phyloP scores from a whole-genome alignment of 2,329 filamentous ascomycete species.

The Elsinoe necatrix region DNA sequence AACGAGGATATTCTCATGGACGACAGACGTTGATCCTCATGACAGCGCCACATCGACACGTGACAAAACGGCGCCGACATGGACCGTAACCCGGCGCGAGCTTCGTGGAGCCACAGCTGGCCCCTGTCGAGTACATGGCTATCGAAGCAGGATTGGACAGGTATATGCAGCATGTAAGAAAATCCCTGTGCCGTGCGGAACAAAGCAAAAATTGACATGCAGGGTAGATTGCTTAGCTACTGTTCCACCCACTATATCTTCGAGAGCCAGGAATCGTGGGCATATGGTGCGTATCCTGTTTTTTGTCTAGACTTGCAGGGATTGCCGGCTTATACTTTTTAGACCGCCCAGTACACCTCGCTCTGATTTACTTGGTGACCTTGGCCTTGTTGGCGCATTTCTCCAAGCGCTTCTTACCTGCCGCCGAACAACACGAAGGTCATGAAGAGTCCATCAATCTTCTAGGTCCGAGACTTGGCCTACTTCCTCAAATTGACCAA shows the following conservation, averaged over 20 bases:
- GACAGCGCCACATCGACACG: neutral
- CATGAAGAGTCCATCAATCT: neutral
- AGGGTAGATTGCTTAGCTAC: conserved; percentile 7
- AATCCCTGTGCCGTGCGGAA: neutral
- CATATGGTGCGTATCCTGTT: conserved; percentile 1
- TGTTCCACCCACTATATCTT: conserved; percentile 10
- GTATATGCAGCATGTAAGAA: neutral
- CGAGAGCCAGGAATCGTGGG: conserved; percentile 1
- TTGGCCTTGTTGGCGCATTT: neutral
- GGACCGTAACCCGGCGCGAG: neutral
- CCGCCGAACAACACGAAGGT: neutral
- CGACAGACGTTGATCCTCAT: neutral
- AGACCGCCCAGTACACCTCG: conserved; percentile 8
- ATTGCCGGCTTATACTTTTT: neutral
- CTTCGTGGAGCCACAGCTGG: conserved; percentile 2
- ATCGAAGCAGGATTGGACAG: conserved; percentile 3
- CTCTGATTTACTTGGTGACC: conserved; percentile 7
- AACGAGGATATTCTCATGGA: neutral
- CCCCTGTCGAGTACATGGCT: neutral
- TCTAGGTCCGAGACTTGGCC: neutral
- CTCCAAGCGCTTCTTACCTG: neutral
- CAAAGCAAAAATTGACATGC: neutral
- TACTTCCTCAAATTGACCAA: neutral
- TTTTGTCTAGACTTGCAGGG: neutral
- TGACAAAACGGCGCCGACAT: conserved; percentile 1